Evolutionary conservation across 495 filamentous ascomycete species (phyloP).

Genomic region (Pseudoneurospora amorphoporcata): DNA sequence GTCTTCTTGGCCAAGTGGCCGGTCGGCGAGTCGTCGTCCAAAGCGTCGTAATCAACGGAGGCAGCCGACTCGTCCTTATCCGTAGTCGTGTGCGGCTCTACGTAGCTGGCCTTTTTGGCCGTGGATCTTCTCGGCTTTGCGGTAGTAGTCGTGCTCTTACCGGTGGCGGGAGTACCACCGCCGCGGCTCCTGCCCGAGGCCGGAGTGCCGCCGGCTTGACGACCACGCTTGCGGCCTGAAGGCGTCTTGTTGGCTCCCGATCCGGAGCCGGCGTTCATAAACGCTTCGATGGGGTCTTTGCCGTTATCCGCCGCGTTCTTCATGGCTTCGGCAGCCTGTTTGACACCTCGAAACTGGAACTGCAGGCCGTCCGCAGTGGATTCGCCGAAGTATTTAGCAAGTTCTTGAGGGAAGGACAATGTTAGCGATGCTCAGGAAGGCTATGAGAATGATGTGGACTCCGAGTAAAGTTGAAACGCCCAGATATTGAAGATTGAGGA

Average conservation of each 20-base stretch:
- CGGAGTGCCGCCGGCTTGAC: not conserved
- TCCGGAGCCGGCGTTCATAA: conserved; percentile 1
- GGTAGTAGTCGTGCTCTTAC: conserved; percentile 5
- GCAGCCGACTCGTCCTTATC: not conserved
- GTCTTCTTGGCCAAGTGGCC: conserved; percentile 11
- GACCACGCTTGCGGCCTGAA: not conserved
- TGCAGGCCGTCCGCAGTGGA: conserved; percentile 32
- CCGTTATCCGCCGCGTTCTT: conserved; percentile 21
- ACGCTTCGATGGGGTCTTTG: conserved; percentile 17
- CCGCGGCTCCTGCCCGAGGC: not conserved
- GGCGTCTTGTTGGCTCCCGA: not conserved
- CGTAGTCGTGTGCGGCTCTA: conserved; percentile 4
- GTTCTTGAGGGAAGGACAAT: conserved; percentile 19
- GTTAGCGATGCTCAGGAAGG: not conserved
- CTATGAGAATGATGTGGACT: not conserved
- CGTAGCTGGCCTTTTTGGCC: conserved; percentile 7
- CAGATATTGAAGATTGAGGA: not conserved
- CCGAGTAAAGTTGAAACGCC: not conserved
- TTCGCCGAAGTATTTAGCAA: conserved; percentile 33
- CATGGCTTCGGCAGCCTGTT: conserved; percentile 27
- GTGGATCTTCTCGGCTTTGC: conserved; percentile 4
- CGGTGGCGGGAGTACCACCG: not conserved
- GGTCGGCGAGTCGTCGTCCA: conserved; percentile 16
- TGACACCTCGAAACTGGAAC: conserved; percentile 39
- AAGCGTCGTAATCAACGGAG: conserved; percentile 8